Conservation (phyloP, 140 eudicot genomes). For the Senecio squalidus region DNA sequence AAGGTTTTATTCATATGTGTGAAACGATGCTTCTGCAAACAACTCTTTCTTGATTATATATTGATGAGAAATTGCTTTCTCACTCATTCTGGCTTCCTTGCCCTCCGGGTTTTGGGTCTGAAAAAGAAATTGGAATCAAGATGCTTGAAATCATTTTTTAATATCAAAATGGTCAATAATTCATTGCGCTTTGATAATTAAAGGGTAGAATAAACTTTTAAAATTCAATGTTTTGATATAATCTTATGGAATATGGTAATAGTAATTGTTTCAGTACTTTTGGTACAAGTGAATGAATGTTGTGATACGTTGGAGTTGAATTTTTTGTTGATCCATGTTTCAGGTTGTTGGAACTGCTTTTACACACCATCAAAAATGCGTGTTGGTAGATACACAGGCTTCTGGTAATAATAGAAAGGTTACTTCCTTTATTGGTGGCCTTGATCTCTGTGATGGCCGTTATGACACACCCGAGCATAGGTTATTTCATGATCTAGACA, state of each 20-base stretch:
- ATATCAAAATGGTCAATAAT: background rate
- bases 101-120: conserved; percentile 4
- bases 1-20: conserved; percentile 1
- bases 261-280: background rate
- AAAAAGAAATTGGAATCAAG: background rate
- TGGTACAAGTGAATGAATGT: conserved; percentile 4
- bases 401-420: conserved; percentile 76
- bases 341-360: conserved; percentile 91
- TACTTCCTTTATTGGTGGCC: conserved; percentile 86
- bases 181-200: background rate
- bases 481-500: conserved; percentile 71
- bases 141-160: background rate
- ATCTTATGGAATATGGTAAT: background rate
- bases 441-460: conserved; percentile 98
- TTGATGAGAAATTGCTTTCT: background rate
- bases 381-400: conserved; percentile 94
- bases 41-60: background rate
- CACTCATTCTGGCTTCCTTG: conserved; percentile 1
- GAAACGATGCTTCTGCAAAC: conserved; percentile 8
- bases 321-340: conserved; percentile 22
- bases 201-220: background rate
- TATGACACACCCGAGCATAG: conserved; percentile 97
- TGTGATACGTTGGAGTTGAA: background rate
- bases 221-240: conserved; percentile 6
- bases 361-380: conserved; percentile 99